Percentiles rank a stretch among this genome's conserved stretches.
These are phyloP conservation scores for Neonectria sp. DNA, from an alignment of 2,329 filamentous ascomycete genomes.

Conservation along the genomic window DNA sequence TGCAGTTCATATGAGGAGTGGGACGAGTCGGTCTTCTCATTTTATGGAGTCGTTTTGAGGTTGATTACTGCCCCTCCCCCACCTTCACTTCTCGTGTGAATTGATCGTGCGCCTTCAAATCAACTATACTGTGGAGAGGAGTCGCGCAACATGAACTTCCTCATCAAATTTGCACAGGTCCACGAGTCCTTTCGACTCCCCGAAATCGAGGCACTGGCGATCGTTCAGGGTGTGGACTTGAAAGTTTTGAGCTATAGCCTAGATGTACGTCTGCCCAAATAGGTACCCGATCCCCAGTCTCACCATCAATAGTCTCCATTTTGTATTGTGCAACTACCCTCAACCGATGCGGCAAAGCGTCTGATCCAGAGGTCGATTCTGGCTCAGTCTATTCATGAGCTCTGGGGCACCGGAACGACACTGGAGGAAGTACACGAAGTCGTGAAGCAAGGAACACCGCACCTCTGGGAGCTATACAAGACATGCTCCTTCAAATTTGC, in stretches of 20 bases:
- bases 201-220: slow-evolving; percentile 86
- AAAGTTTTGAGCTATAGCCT: slow-evolving; percentile 82
- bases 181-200: slow-evolving; percentile 93
- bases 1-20: slow-evolving; percentile 3
- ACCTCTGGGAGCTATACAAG: slow-evolving; percentile 78
- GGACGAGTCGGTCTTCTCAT: neutral
- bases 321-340: slow-evolving; percentile 80
- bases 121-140: slow-evolving; percentile 4
- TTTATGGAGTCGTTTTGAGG: slow-evolving; percentile 11
- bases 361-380: slow-evolving; percentile 86
- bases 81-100: slow-evolving; percentile 24
- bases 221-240: slow-evolving; percentile 76
- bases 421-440: slow-evolving; percentile 79
- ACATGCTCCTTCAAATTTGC: slow-evolving; percentile 84
- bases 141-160: slow-evolving; percentile 75
- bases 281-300: slow-evolving; percentile 35
- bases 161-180: slow-evolving; percentile 90
- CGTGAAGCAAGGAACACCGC: slow-evolving; percentile 70
- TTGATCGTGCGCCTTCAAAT: slow-evolving; percentile 14
- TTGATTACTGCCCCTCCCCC: slow-evolving; percentile 27
- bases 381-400: slow-evolving; percentile 86
- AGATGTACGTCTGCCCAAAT: slow-evolving; percentile 69
- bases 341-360: slow-evolving; percentile 73
- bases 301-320: slow-evolving; percentile 80
- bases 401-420: slow-evolving; percentile 83